Conservation (phyloP, 2,329 filamentous ascomycete species). For the Diaporthe caulivora region DNA sequence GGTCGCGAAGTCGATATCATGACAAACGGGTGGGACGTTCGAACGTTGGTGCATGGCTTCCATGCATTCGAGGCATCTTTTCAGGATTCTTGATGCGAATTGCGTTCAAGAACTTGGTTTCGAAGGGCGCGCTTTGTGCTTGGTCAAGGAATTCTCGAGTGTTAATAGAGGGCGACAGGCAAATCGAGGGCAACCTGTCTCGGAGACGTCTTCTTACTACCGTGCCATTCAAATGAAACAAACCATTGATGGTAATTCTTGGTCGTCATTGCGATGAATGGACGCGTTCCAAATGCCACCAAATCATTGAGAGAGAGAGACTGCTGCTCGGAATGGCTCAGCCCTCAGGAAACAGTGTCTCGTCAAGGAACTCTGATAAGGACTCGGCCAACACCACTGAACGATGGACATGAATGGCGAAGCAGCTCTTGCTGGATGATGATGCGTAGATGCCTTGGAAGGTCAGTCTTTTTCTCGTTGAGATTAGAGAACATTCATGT, state of each 20-base stretch:
- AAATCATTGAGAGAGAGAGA: background rate
- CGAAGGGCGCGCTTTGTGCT: background rate
- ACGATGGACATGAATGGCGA: background rate
- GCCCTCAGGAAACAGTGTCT: background rate
- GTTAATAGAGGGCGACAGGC: background rate
- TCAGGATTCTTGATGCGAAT: background rate
- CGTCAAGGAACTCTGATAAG: background rate
- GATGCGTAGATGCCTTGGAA: background rate
- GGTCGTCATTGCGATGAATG: background rate
- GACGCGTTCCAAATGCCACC: background rate
- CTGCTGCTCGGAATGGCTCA: background rate
- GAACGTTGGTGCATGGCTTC: background rate
- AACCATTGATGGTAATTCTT: no score
- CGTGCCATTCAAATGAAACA: background rate
- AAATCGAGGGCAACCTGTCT: background rate
- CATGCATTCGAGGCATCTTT: no score
- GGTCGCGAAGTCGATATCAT: background rate
- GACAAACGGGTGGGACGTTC: background rate
- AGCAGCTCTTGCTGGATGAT: no score
- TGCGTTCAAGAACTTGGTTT: no score
- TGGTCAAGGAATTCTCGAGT: background rate
- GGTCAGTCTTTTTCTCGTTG: background rate
- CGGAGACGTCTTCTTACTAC: background rate
- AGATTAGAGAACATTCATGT: background rate
- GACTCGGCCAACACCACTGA: background rate